These are phyloP conservation scores for Tylopilus balloui DNA, from an alignment of 768 basidiomycete species.

Conservation along the genomic window DNA sequence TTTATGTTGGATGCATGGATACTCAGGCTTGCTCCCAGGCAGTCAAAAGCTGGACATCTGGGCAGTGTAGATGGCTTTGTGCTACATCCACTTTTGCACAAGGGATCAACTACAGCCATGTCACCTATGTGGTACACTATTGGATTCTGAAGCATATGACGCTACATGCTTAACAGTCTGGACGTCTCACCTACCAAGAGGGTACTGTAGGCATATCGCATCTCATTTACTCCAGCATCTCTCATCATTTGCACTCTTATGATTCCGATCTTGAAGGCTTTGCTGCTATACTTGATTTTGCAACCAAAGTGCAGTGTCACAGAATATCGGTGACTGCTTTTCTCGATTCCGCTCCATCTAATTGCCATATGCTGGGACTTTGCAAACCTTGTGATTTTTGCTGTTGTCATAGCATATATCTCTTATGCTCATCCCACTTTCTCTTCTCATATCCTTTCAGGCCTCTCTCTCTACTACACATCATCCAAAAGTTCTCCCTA, in stretches of 20 bases:
- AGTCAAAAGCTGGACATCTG: background rate
- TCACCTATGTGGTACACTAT: conserved; percentile 4
- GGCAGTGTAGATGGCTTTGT: background rate
- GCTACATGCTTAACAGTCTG: conserved; percentile 3
- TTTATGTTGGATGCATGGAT: background rate
- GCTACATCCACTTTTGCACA: conserved; percentile 5
- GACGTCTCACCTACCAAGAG: background rate
- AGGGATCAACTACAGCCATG: conserved; percentile 1
- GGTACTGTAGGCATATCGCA: background rate
- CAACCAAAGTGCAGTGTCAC: background rate
- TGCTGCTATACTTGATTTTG: background rate
- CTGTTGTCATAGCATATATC: background rate
- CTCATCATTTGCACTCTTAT: background rate
- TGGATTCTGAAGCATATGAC: conserved; percentile 4
- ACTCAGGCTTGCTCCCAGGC: background rate
- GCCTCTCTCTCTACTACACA: background rate
- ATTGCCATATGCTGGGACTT: background rate
- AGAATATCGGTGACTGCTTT: background rate
- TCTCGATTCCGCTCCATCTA: background rate
- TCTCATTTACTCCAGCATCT: background rate
- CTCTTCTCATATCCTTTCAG: background rate
- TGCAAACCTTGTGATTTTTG: conserved; percentile 3
- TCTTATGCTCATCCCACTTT: background rate
- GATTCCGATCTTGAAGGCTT: background rate
- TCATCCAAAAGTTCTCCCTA: too few species aligned